A percentile compares a stretch with the other conserved stretches of the same genome.
phyloP scores from a whole-genome alignment of 1,139 yeast genomes.

The Candida pseudoviswanathii region DNA sequence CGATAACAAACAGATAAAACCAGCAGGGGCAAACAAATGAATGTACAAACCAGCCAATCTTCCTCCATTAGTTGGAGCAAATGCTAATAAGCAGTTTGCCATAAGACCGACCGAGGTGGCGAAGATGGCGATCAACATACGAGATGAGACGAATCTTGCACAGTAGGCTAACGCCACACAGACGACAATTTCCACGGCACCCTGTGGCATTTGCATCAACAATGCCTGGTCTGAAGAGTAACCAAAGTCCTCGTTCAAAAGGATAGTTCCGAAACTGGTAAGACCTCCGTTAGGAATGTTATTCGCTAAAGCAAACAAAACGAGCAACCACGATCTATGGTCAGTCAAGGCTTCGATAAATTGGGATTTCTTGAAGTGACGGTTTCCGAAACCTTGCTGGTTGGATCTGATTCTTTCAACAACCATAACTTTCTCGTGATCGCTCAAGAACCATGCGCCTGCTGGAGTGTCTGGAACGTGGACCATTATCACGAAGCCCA shows the following conservation, averaged over 20 bases:
- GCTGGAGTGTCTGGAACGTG: conserved; percentile 34
- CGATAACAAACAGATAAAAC: conserved; percentile 51
- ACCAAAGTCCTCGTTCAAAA: conserved; percentile 48
- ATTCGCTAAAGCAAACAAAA: conserved; percentile 26
- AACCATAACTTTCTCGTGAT: conserved; percentile 45
- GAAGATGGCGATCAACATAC: conserved; percentile 47
- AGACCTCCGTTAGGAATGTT: conserved; percentile 42
- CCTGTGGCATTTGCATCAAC: conserved; percentile 37
- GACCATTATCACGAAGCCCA: conserved; percentile 26
- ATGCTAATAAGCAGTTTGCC: conserved; percentile 52
- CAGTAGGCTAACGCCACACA: conserved; percentile 38
- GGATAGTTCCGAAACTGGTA: conserved; percentile 46
- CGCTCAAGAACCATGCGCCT: conserved; percentile 40
- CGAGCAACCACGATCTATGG: conserved; percentile 45
- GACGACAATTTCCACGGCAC: conserved; percentile 44
- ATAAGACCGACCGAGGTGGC: conserved; percentile 39
- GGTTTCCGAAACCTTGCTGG: conserved; percentile 60
- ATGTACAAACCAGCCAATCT: conserved; percentile 46
- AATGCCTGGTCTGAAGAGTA: conserved; percentile 30
- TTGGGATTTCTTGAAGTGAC: conserved; percentile 55
- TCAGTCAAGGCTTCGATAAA: conserved; percentile 55
- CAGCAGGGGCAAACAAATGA: conserved; percentile 33
- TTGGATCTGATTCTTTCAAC: conserved; percentile 40
- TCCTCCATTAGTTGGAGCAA: conserved; percentile 37
- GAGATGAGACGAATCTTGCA: conserved; percentile 30